Evolutionary conservation across 345 rosid genomes (phyloP).

Genomic region (Cardamine occulta): DNA sequence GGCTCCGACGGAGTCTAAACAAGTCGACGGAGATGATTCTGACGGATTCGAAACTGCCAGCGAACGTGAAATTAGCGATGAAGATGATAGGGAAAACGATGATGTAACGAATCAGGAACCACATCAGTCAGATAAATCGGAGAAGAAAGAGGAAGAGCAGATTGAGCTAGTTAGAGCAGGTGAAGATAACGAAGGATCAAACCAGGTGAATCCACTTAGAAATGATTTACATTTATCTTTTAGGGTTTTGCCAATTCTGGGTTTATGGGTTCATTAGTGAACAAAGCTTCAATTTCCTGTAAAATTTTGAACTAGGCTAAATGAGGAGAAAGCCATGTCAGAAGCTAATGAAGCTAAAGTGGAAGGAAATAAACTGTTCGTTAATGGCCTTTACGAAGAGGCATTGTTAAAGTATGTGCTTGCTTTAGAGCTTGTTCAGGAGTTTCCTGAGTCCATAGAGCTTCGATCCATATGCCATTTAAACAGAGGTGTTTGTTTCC

Average conservation of each 20-base stretch:
- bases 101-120: slow-evolving; percentile 27
- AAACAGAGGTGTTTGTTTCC: slow-evolving; percentile 79
- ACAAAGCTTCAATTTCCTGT: neutral
- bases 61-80: slow-evolving; percentile 64
- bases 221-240: slow-evolving; percentile 12
- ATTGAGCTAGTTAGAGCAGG: slow-evolving; percentile 21
- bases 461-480: slow-evolving; percentile 75
- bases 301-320: neutral
- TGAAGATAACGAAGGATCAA: slow-evolving; percentile 46
- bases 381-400: slow-evolving; percentile 70
- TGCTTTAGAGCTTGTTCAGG: slow-evolving; percentile 61
- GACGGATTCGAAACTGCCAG: slow-evolving; percentile 97
- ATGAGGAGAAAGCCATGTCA: slow-evolving; percentile 55
- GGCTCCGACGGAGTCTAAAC: slow-evolving; percentile 38
- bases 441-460: slow-evolving; percentile 51
- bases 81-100: slow-evolving; percentile 1
- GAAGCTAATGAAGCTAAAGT: slow-evolving; percentile 76
- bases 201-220: slow-evolving; percentile 43
- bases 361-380: slow-evolving; percentile 82
- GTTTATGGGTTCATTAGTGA: slow-evolving; percentile 18
- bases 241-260: slow-evolving; percentile 22
- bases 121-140: slow-evolving; percentile 15
- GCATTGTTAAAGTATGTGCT: slow-evolving; percentile 68
- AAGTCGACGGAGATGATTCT: slow-evolving; percentile 53
- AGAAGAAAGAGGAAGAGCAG: slow-evolving; percentile 33